Base-by-base conservation (phyloP, 2,329 filamentous ascomycete species). In the Xylaria sp. region DNA sequence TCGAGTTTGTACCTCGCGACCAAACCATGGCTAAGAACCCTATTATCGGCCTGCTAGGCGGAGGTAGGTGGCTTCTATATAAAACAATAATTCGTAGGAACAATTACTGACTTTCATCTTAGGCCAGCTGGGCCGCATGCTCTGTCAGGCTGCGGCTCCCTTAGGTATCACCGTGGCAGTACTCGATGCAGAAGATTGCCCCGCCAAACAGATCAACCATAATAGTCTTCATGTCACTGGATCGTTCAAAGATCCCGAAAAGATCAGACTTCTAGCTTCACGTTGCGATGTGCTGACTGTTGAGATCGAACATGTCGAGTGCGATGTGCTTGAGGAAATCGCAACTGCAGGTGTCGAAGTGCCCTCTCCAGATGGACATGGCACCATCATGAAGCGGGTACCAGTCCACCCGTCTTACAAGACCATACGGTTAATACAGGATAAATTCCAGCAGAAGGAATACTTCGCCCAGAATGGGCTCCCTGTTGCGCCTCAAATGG, bases 301-400 rank as follows among this genome's bases (percentile, higher is more conserved):
- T 15, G 95, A 98, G 81, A 98, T 97, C 72, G 95, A 98, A 84
- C 95, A 98, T 81, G 92, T 98, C 67, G 90, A 98, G 80, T 96
- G 94, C n/a, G 86, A 93, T 62, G 91, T 96, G 28, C 87, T 98
- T 4, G 93, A 97, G 81, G 92, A 97, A 78, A 89, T 98, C 66
- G 89, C 88, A 4, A 88, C 88, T 18, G 83, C 85, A 62, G 89
- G 90, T 41, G 89, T 91, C 3, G 82, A 88, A 71, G 83, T 90
- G 12, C 71, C 74, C 46, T 77, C 76, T n/a, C 74, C 77, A n/a
- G 75, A 82, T 69, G 82, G 82, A 33, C 78, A 77, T 28, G 78
- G 79, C 43, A 80, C 75, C 55, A 64, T 61, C 52, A 75, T 78
- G 57, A 86, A 83, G 76, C 84, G 81, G 72, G 86, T 92, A 51